These are phyloP conservation scores for Citrus reticulata DNA, from an alignment of 345 rosid species.

Conservation along the genomic window DNA sequence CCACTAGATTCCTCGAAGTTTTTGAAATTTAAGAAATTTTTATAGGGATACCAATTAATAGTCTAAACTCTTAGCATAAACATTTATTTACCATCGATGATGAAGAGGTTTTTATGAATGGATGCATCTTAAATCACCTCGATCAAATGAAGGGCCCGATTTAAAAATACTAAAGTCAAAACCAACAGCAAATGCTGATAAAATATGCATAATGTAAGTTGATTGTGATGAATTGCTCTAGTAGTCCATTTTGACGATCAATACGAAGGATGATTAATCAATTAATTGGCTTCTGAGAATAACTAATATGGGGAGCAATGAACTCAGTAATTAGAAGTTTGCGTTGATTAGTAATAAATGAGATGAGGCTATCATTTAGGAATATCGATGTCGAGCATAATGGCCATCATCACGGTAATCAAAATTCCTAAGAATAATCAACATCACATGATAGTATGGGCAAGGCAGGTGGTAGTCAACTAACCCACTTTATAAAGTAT, in stretches of 20 bases:
- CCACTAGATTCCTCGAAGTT: too few species aligned
- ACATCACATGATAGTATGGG: background rate
- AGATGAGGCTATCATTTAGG: background rate
- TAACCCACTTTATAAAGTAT: background rate
- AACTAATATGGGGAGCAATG: background rate
- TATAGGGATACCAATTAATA: too few species aligned
- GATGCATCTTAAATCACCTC: too few species aligned
- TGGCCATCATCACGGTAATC: background rate
- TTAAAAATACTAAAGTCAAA: too few species aligned
- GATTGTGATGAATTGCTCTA: background rate
- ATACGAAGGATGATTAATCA: background rate
- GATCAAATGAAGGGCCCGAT: too few species aligned
- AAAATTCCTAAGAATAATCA: background rate
- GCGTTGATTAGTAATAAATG: background rate
- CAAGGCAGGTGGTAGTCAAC: background rate
- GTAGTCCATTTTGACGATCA: background rate
- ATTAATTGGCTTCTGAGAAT: constrained; percentile 11
- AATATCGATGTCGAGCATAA: background rate
- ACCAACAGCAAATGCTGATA: too few species aligned
- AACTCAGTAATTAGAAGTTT: background rate
- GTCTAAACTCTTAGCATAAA: too few species aligned
- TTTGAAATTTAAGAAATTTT: too few species aligned
- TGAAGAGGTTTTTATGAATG: too few species aligned
- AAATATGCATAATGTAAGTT: background rate
- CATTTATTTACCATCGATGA: too few species aligned